Percentiles rank a stretch among this genome's conserved stretches.
Evolutionary conservation across 1,284 basidiomycete species (phyloP).

Genomic region (Taiwanofungus camphoratus): DNA sequence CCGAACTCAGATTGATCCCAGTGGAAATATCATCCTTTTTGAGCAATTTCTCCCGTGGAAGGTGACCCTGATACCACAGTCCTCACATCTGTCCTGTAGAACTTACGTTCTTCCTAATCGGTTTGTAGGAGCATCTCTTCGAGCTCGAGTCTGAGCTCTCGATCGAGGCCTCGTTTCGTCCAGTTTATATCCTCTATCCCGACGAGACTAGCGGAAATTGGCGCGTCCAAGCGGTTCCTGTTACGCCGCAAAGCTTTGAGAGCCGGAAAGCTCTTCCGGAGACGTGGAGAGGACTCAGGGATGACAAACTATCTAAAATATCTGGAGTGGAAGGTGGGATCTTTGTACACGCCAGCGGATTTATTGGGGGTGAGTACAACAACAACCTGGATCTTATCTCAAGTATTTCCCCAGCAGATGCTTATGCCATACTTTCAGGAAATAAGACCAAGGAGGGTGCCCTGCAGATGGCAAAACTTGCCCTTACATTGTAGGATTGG

Average conservation of each 20-base stretch:
- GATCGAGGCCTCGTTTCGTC: slow-evolving; percentile 42
- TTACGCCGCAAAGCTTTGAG: slow-evolving; percentile 79
- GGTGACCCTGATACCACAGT: slow-evolving; percentile 37
- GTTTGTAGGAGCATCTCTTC: slow-evolving; percentile 82
- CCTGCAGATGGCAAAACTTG: slow-evolving; percentile 72
- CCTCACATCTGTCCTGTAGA: neutral
- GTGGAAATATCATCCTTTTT: slow-evolving; percentile 79
- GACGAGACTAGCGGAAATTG: slow-evolving; percentile 78
- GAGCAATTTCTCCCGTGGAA: slow-evolving; percentile 86
- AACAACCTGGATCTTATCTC: neutral
- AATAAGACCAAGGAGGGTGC: slow-evolving; percentile 89
- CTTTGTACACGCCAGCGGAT: slow-evolving; percentile 93
- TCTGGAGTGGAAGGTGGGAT: slow-evolving; percentile 82
- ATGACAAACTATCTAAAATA: slow-evolving; percentile 70
- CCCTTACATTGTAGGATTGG: slow-evolving; percentile 42
- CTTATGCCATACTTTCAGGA: slow-evolving; percentile 39
- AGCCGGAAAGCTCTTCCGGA: slow-evolving; percentile 92
- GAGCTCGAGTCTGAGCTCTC: slow-evolving; percentile 65
- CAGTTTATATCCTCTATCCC: slow-evolving; percentile 88
- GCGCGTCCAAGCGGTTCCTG: slow-evolving; percentile 92
- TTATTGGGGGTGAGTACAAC: slow-evolving; percentile 84
- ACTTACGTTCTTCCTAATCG: too few relatives aligned
- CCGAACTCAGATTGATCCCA: slow-evolving; percentile 62
- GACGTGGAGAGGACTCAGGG: slow-evolving; percentile 88
- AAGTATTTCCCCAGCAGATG: neutral